phyloP scores from a whole-genome alignment of 2,329 filamentous ascomycete species.

The Elsinoe arachidis region DNA sequence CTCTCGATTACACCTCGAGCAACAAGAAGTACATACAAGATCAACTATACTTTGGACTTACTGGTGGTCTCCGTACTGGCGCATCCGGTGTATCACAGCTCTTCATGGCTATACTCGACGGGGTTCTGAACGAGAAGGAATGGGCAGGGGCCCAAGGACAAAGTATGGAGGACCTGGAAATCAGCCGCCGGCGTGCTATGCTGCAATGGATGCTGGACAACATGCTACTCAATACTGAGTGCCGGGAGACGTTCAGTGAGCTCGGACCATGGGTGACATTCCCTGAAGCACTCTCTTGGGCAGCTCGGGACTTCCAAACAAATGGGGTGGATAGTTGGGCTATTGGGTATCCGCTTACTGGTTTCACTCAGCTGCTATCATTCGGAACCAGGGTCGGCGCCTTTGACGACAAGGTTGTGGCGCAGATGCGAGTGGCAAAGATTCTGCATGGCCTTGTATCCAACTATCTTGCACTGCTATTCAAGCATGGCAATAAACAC shows the following conservation, averaged over 20 bases:
- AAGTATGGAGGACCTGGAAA: neutral
- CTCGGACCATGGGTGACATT: neutral
- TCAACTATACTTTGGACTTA: neutral
- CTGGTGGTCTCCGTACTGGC: neutral
- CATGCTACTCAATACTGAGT: neutral
- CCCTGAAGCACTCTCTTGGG: neutral
- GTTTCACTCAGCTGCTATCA: neutral
- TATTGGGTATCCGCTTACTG: neutral
- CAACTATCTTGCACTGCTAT: neutral
- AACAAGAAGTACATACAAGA: conserved; percentile 5
- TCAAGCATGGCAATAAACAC: neutral
- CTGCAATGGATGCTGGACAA: neutral
- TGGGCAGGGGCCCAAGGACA: neutral
- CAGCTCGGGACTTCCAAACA: neutral
- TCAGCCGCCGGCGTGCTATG: neutral
- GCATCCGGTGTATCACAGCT: neutral
- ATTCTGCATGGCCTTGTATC: neutral
- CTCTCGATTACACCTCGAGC: neutral
- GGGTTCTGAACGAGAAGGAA: neutral
- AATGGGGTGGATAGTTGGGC: conserved; percentile 2
- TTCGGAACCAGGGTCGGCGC: neutral
- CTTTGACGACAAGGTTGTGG: neutral
- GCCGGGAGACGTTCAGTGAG: neutral
- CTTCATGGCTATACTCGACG: neutral
- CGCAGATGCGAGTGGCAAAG: neutral